Evolutionary conservation across 83 land plant species (phyloP).

Genomic region (Diphasiastrum complanatum): DNA sequence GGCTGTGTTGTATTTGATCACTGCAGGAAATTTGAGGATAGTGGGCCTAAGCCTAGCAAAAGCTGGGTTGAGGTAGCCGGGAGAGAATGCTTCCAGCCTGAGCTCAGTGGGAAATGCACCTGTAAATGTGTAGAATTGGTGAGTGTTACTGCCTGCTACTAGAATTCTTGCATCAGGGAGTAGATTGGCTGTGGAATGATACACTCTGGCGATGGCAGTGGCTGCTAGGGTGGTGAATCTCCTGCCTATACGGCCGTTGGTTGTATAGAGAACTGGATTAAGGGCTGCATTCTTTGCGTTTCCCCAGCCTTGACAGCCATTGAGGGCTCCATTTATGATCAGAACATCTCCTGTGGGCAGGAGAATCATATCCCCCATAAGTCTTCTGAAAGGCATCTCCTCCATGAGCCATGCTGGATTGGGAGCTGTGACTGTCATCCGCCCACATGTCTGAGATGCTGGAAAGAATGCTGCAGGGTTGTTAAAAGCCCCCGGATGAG

Average conservation of each 20-base stretch:
- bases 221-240: constrained; percentile 17
- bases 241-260: neutral
- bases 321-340: constrained; percentile 29
- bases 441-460: constrained; percentile 25
- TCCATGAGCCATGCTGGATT: constrained; percentile 24
- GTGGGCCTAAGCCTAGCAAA: constrained; percentile 7
- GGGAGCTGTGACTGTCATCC: constrained; percentile 7
- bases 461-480: constrained; percentile 9
- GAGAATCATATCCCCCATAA: constrained; percentile 33
- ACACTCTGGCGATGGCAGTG: constrained; percentile 9
- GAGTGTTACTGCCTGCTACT: constrained; percentile 16
- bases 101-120: constrained; percentile 9
- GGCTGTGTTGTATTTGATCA: neutral
- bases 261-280: constrained; percentile 6
- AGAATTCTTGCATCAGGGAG: constrained; percentile 18
- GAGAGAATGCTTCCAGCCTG: constrained; percentile 10
- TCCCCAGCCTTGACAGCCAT: constrained; percentile 28
- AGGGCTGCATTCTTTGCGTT: constrained; percentile 10
- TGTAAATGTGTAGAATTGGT: neutral
- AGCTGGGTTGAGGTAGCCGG: constrained; percentile 3
- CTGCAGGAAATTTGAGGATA: neutral
- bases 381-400: constrained; percentile 21
- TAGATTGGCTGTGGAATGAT: constrained; percentile 22
- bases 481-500: constrained; percentile 10
- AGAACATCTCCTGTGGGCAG: constrained; percentile 20